A percentile compares a stretch with the other conserved stretches of the same genome.
Conservation (phyloP, 331 rosid genomes). For the Rhamnella rubrinervis region DNA sequence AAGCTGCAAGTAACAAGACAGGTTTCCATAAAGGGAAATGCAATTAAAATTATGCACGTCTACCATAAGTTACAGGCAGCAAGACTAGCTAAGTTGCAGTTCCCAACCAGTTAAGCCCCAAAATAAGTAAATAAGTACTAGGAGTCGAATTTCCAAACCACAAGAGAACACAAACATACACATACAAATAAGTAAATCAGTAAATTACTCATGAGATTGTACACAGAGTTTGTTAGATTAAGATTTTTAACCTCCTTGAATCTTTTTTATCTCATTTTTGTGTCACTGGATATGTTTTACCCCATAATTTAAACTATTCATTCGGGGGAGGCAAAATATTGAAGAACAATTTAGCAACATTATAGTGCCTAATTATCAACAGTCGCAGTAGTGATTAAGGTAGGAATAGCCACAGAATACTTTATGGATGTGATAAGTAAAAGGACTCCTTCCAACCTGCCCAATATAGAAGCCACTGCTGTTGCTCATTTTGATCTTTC, state of each 20-base stretch:
- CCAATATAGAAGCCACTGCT: conserved; percentile 55
- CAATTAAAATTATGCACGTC: background rate
- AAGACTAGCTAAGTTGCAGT: no score
- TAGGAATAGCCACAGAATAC: no score
- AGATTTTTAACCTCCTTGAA: no score
- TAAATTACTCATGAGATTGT: no score
- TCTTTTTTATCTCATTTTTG: no score
- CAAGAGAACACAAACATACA: no score
- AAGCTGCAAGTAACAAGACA: conserved; percentile 42
- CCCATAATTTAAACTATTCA: background rate
- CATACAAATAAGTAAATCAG: no score
- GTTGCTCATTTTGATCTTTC: conserved; percentile 44
- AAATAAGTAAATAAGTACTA: no score
- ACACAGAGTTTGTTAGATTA: no score
- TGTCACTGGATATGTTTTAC: background rate
- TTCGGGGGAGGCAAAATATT: no score
- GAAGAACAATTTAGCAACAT: no score
- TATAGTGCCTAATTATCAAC: background rate
- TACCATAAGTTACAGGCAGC: background rate
- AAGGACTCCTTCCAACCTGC: conserved; percentile 37
- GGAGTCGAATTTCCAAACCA: background rate
- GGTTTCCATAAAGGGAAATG: conserved; percentile 1
- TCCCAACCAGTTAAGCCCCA: background rate
- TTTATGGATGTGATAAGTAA: background rate
- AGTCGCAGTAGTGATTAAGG: background rate